Evolutionary conservation across 2,329 filamentous ascomycete species (phyloP), one percentile per base, ranked within the genome.

Genomic region (Fusarium caatingaense): DNA sequence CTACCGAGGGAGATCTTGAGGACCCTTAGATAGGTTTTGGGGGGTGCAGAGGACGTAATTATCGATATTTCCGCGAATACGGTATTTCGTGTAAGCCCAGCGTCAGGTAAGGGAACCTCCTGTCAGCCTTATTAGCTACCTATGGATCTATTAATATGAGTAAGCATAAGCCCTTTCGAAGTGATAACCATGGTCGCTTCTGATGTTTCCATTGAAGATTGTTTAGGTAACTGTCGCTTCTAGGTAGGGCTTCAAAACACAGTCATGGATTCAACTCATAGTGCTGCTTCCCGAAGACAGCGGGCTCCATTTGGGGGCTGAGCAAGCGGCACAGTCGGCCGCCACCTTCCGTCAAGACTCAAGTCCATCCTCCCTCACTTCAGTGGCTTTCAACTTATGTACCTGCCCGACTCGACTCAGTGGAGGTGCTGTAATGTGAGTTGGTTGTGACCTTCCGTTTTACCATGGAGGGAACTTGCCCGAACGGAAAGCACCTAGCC

Each of bases 311-410:
- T 44, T 60, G 37, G 37, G 40, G 57, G 55, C 59, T 57, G 60
- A 45, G 45, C 59, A 51, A 56, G 64, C 68, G 68, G 68, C 67
- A 47, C 67, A 56, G 62, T 32, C 67, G 44, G 16, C 63, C 62
- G 63, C 64, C 54, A 69, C 67, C 50, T 55, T 48, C 40, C 32
- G 15, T 34, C 28, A 34, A 34, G 32, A 34, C 32, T 34, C 32
- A n/a, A 37, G 34, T 37, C 18, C 34, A 37, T 37, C 18, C 34
- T 37, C 34, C 34, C 34, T 37, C 34, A 37, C 46, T 44, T 40
- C 62, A 69, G 53, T 67, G 66, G 65, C 47, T 60, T 59, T 49
- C 53, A 47, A 44, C 60, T 30, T 56, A 56, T 53, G 66, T 64
- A 71, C 66, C 53, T 70, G 37, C 56, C 37, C 53, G 32, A 65